Conservation (phyloP, 441 rosid genomes). For the Codiaeum variegatum region DNA sequence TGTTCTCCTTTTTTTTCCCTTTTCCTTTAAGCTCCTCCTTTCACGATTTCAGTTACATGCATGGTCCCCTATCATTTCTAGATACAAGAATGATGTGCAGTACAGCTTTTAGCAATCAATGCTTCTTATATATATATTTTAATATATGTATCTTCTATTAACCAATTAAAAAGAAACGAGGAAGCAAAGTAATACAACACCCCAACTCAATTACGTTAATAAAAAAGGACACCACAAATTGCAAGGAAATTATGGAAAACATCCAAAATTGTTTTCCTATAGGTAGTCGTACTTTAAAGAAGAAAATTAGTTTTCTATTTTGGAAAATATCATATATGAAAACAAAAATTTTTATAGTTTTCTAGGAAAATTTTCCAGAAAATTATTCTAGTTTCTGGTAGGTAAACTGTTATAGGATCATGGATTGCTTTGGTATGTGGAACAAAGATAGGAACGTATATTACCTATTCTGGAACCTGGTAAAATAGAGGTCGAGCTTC, state of each 20-base stretch:
- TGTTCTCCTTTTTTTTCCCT: constrained; percentile 1
- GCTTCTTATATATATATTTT: neutral
- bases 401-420: neutral
- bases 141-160: neutral
- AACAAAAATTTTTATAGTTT: neutral
- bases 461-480: too few relatives aligned
- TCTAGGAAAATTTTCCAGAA: neutral
- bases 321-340: neutral
- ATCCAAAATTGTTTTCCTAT: neutral
- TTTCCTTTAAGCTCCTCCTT: neutral
- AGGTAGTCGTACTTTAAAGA: neutral
- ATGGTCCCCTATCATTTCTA: neutral
- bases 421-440: too few relatives aligned
- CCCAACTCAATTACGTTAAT: too few relatives aligned
- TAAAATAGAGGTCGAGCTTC: too few relatives aligned
- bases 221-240: too few relatives aligned
- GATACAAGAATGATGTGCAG: neutral
- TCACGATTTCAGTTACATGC: neutral
- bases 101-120: neutral
- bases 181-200: neutral
- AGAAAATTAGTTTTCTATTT: neutral
- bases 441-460: too few relatives aligned
- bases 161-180: neutral
- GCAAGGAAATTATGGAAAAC: neutral
- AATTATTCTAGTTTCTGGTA: too few relatives aligned